Percentiles rank a stretch among this genome's conserved stretches.
Conservation (phyloP, 2,329 filamentous ascomycete genomes). For the Xylariomycetidae sp. region DNA sequence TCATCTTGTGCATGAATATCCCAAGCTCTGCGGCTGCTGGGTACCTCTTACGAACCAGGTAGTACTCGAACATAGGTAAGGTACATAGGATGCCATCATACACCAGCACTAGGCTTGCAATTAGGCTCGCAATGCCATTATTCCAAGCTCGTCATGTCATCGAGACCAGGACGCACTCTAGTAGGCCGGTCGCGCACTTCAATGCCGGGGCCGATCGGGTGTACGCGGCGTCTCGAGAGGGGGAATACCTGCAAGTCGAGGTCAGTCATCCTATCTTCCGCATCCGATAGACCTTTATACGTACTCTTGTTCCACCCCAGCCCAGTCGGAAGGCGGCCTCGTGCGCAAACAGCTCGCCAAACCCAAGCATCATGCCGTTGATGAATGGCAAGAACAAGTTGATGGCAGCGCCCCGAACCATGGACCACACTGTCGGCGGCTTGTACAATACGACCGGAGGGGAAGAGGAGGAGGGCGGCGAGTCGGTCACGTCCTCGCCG, state of each 20-base stretch:
- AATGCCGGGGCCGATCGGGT: constrained; percentile 73
- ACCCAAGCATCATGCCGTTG: constrained; percentile 97
- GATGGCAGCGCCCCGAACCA: constrained; percentile 85
- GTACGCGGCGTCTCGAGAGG: constrained; percentile 51
- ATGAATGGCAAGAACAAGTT: constrained; percentile 94
- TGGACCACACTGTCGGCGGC: constrained; percentile 78
- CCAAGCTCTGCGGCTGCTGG: too few species aligned
- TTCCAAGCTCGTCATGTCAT: constrained; percentile 64
- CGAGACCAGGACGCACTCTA: constrained; percentile 50
- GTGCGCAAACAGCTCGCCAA: constrained; percentile 94
- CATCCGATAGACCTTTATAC: too few species aligned
- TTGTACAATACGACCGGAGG: constrained; percentile 78
- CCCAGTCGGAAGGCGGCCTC: constrained; percentile 89
- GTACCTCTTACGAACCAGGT: too few species aligned
- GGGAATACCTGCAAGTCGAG: constrained; percentile 46
- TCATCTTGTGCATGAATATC: too few species aligned
- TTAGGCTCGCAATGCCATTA: constrained; percentile 28
- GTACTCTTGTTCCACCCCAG: constrained; percentile 90
- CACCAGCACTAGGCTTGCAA: too few species aligned
- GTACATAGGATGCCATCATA: too few species aligned
- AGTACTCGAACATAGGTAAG: too few species aligned
- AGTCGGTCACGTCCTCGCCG: constrained; percentile 54
- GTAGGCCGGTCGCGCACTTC: constrained; percentile 64
- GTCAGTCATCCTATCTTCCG: constrained; percentile 1
- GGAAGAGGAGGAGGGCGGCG: constrained; percentile 56